phyloP scores from a whole-genome alignment of 352 stramenopile genomes.

The Thraustochytrium striatum region DNA sequence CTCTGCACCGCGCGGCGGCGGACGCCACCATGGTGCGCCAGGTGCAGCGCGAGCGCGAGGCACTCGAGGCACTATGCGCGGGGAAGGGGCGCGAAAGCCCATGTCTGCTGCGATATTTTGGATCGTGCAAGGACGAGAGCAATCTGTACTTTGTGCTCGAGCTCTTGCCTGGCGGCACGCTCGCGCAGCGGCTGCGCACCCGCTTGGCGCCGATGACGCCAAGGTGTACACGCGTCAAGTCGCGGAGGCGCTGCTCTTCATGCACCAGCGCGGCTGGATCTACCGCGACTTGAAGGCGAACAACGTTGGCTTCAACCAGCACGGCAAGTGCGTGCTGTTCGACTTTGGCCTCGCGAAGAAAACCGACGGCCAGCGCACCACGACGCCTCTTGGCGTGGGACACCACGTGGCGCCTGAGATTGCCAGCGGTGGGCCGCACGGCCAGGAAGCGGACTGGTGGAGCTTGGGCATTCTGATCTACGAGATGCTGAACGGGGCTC shows the following conservation, averaged over 20 bases:
- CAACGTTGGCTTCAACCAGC: not conserved
- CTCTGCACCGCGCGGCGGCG: not conserved
- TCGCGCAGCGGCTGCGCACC: not conserved
- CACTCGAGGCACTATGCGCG: not conserved
- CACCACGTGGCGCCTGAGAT: conserved; percentile 24
- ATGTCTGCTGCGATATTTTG: no score
- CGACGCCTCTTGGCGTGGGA: not conserved
- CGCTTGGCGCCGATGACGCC: not conserved
- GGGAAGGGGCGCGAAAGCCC: no score
- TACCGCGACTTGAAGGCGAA: conserved; percentile 36
- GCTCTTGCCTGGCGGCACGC: not conserved
- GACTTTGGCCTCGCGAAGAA: conserved; percentile 30
- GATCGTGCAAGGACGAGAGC: conserved; percentile 8
- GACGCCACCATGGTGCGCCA: not conserved
- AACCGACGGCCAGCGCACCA: not conserved
- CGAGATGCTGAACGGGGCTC: not conserved
- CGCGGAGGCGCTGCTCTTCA: not conserved
- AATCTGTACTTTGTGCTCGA: conserved; percentile 24
- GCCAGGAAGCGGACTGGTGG: not conserved
- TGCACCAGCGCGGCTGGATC: conserved; percentile 5
- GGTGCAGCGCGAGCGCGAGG: conserved; percentile 25
- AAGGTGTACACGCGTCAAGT: conserved; percentile 3
- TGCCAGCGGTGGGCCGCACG: not conserved
- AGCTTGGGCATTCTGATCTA: conserved; percentile 13
- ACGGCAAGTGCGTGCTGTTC: not conserved